Evolutionary conservation across 805 yeast genomes (phyloP).

Genomic region (Sporopachydermia lactativora): DNA sequence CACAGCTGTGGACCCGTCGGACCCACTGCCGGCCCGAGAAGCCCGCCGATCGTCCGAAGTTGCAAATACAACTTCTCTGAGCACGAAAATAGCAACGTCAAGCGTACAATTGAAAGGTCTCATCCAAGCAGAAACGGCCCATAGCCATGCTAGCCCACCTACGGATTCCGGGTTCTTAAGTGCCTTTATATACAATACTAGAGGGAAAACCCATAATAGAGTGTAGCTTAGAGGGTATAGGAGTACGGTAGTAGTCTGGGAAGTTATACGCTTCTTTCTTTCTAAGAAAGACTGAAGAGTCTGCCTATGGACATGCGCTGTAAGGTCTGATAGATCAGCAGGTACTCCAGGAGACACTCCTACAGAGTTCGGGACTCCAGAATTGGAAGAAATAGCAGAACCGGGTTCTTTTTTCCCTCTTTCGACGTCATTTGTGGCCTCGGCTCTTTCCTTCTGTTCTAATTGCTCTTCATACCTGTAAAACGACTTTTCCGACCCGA

Average conservation of each 20-base stretch:
- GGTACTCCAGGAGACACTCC: no score
- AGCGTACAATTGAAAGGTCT: not conserved
- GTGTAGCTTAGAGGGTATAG: not conserved
- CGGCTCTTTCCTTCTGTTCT: no score
- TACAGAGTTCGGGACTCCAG: no score
- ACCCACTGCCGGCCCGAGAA: no score
- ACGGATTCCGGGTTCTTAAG: no score
- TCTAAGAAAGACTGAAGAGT: not conserved
- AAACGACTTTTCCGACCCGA: no score
- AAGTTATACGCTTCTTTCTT: not conserved
- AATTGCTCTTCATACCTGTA: no score
- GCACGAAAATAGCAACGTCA: not conserved
- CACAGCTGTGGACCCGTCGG: not conserved
- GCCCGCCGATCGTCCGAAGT: not conserved
- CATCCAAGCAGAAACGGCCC: not conserved
- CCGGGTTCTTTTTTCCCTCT: no score
- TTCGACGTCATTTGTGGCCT: no score
- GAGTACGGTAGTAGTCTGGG: not conserved
- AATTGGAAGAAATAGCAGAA: no score
- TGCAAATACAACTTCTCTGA: not conserved
- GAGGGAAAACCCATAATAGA: not conserved
- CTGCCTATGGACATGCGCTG: not conserved
- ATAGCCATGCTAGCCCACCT: not conserved
- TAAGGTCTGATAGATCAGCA: not conserved
- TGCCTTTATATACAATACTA: no score